These are phyloP conservation scores for cucumber (Cucumis sativus) DNA, from an alignment of 306 rosid species.

Conservation along the genomic window DNA sequence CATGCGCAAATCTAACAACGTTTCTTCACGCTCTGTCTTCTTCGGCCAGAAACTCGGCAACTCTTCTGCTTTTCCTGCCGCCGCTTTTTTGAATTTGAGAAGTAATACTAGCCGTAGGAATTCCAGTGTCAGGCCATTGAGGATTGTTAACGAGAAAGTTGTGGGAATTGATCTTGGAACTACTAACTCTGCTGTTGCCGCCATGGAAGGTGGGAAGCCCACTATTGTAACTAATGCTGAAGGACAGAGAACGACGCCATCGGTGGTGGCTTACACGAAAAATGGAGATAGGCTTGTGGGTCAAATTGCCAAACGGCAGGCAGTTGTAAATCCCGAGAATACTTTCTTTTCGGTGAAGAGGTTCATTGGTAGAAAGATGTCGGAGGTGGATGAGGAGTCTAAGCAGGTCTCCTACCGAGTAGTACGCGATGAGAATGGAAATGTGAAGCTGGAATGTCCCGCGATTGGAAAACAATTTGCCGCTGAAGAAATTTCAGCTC, in stretches of 20 bases:
- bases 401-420: constrained; percentile 82
- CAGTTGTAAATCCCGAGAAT: constrained; percentile 79
- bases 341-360: constrained; percentile 87
- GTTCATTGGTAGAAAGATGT: constrained; percentile 84
- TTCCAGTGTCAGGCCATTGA: constrained; percentile 23
- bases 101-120: constrained; percentile 9
- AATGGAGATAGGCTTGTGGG: constrained; percentile 78
- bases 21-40: constrained; percentile 30
- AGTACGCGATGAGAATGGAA: constrained; percentile 63
- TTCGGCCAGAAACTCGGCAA: constrained; percentile 35
- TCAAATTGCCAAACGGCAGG: constrained; percentile 87
- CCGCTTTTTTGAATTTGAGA: constrained; percentile 28
- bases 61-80: constrained; percentile 10
- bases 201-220: constrained; percentile 83
- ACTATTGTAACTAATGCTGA: constrained; percentile 80
- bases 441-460: constrained; percentile 83
- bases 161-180: constrained; percentile 80
- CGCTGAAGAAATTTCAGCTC: constrained; percentile 88
- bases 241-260: constrained; percentile 82
- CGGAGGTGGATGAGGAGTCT: constrained; percentile 79
- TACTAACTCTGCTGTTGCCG: constrained; percentile 74
- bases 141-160: constrained; percentile 67
- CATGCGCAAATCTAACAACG: constrained; percentile 12
- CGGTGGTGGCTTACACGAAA: constrained; percentile 89
- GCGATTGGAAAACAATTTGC: constrained; percentile 72